Base-by-base conservation (phyloP, 2,329 filamentous ascomycete species). In the Fusarium sp. region DNA sequence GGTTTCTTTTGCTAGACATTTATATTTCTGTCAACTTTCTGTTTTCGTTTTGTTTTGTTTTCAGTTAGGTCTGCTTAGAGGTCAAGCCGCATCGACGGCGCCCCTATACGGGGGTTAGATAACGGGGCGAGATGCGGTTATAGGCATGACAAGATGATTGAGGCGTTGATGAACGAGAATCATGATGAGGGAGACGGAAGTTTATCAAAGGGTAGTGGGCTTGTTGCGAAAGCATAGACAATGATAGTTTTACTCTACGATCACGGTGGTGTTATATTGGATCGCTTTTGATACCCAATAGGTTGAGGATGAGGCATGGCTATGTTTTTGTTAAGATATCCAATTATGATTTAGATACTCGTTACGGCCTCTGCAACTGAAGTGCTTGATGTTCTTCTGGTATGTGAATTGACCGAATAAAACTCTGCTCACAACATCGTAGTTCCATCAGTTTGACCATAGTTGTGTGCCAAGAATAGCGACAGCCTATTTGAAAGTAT, bases 161-260 rank as follows among this genome's bases (percentile, higher is more conserved):
- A 34, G 67, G 67, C 65, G 67, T 70, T 69, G 53, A 31, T 59
- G 51, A 45, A 50, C 38, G 48, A 47, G 51, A 57, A 22, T 39
- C 22, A 40, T 43, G 40, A 51, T 34, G 28, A 44, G 38, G 46
- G 38, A 38, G 35, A 32, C 34, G 26, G 48, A 25, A 39, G 26
- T 34, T 50, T 42, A 41, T 46, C 34, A 25, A 39, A 45, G 29
- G 31, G 15, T 39, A 28, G 34, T 29, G 13, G 35, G 19, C 26
- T 46, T 25, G 34, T 35, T 29, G 36, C 48, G 32, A 35, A 39
- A 44, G 48, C 58, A 65, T 63, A 63, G 48, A 63, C 53, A 56
- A 51, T 59, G 57, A 54, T 31, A 60, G 42, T 42, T 58, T 19
- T 61, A 48, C 46, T 50, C 40, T 53, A 49, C 45, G 48, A 62